Evolutionary conservation across 2,329 filamentous ascomycete genomes (phyloP).

Genomic region (Cytospora mali): DNA sequence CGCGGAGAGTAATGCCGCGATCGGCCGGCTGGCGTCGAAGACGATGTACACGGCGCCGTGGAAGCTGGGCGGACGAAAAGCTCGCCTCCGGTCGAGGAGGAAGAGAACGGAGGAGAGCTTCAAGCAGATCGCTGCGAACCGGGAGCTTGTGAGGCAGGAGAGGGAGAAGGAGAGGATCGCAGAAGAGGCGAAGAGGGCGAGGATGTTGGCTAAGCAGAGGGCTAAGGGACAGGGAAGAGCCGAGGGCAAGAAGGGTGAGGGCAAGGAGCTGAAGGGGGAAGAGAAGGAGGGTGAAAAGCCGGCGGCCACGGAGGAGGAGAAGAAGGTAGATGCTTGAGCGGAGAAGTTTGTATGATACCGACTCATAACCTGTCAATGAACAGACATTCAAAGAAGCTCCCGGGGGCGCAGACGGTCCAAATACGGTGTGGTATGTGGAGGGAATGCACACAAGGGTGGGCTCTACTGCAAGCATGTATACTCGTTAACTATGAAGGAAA

Average conservation of each 20-base stretch:
- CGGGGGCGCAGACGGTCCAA: background rate
- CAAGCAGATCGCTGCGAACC: conserved; percentile 28
- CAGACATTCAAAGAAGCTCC: background rate
- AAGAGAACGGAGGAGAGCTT: conserved; percentile 22
- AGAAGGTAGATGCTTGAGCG: conserved; percentile 9
- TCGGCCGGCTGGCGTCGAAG: conserved; percentile 55
- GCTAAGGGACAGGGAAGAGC: conserved; percentile 25
- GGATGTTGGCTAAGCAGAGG: conserved; percentile 30
- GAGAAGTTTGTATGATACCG: conserved; percentile 9
- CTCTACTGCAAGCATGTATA: too few relatives aligned
- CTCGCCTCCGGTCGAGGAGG: conserved; percentile 44
- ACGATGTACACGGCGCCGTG: conserved; percentile 54
- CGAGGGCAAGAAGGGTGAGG: conserved; percentile 21
- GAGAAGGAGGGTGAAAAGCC: background rate
- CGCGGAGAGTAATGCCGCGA: conserved; percentile 61
- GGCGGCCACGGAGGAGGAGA: background rate
- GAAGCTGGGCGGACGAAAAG: conserved; percentile 54
- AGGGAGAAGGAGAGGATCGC: conserved; percentile 32
- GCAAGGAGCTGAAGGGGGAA: conserved; percentile 19
- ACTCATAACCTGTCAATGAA: conserved; percentile 13
- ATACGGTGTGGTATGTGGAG: too few relatives aligned
- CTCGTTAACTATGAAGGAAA: too few relatives aligned
- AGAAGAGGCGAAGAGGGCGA: conserved; percentile 31
- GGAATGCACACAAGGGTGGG: too few relatives aligned
- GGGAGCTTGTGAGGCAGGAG: conserved; percentile 33